Evolutionary conservation across 257 asterid genomes (phyloP), one percentile per base, ranked within the genome.

Genomic region (Petunia axillaris): DNA sequence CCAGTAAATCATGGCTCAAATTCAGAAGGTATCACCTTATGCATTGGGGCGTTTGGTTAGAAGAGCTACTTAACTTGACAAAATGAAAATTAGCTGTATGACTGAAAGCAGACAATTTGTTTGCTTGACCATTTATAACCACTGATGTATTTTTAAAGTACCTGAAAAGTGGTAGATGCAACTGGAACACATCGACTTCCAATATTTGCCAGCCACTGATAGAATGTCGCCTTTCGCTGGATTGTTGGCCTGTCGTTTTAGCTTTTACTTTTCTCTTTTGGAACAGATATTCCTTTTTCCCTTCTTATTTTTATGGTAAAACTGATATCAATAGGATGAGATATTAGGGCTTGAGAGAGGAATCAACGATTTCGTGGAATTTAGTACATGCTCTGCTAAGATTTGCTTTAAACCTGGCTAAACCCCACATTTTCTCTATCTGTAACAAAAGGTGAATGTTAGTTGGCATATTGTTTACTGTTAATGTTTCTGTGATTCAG

Each of bases 11-110:
- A 71, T 3, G 6, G 60, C 10, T 71, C 44, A 35, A 48, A 35
- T 71, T 71, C 4, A 48, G 77, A 50, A 5, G 77, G 35, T 13
- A 50, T 71, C 44, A 37, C 76, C 58, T 68, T 68, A 4, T n/a
- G 41, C 15, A 5, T 44, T 68, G 8, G 16, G 76, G 76, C 76
- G 35, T 44, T 68, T 44, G 48, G 76, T 9, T 68, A 9, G 40
- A 44, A 66, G 76, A 68, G 40, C 44, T 68, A 16, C 76, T 1
- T 68, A 44, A 68, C 5, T 16, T n/a, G 2, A 44, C 9, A 40
- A 9, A 68, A 54, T 11, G 59, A 54, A 13, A 8, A 54, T 13
- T 14, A 68, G 40, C 58, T 44, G 54, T 43, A 58, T 40, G 8
- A 8, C 15, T 8, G 41, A 5, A 68, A 68, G 76, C 58, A 44